phyloP scores from a whole-genome alignment of 345 rosid genomes.

The Arabidopsis arenosa region DNA sequence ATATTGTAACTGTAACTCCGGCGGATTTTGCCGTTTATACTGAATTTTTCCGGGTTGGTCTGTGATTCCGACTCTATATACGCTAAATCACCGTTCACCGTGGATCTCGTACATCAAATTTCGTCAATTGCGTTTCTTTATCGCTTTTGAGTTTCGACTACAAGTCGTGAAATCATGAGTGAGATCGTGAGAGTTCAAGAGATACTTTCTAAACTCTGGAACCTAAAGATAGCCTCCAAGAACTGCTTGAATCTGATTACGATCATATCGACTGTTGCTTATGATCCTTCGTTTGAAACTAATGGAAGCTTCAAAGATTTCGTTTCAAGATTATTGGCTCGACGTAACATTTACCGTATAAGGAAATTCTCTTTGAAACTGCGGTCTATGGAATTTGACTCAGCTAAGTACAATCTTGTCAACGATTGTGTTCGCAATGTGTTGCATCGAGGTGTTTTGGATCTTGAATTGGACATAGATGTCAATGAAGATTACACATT shows the following conservation, averaged over 20 bases:
- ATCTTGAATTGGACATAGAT: background rate
- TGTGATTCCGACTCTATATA: background rate
- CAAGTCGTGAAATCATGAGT: background rate
- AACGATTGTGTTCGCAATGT: background rate
- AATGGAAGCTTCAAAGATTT: slow-evolving; percentile 1
- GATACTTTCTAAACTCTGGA: background rate
- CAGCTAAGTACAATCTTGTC: background rate
- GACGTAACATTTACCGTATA: background rate
- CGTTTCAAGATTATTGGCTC: background rate
- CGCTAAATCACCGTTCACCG: background rate
- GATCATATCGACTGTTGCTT: background rate
- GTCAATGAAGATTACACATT: background rate
- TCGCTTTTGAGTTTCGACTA: background rate
- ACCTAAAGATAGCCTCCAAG: background rate
- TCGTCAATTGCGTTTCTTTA: background rate
- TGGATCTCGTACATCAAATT: background rate
- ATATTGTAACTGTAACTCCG: background rate
- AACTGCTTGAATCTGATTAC: background rate
- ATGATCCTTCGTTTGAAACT: background rate
- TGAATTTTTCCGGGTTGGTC: background rate
- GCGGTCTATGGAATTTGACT: background rate
- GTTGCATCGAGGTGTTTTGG: background rate
- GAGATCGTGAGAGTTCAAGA: slow-evolving; percentile 2
- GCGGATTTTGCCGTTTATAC: background rate
- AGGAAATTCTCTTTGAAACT: background rate